Base-by-base conservation (phyloP, 2,329 filamentous ascomycete species). In the Aspergillus flavus region DNA sequence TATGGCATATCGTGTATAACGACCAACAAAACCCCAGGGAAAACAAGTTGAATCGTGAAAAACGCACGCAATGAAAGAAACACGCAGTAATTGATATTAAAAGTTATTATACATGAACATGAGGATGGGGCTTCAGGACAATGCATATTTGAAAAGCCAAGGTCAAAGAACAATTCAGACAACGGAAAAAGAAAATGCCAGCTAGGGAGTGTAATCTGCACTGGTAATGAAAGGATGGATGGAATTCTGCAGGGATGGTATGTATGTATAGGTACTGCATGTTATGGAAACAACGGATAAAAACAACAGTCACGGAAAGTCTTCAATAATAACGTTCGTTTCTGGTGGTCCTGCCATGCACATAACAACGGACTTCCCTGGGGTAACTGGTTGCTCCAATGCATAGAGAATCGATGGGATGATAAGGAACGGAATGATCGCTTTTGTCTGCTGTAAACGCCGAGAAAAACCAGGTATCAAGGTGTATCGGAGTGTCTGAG, bases 331-430 rank as follows among this genome's bases (percentile, higher is more conserved):
- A 32, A 58, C 41, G 61, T 54, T 61, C 46, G 39, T 41, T 55
- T 60, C 39, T 58, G 61, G 50, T 62, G 64, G 64, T 48, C 64
- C 64, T 54, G 64, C 66, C 64, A 61, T 58, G 50, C 57, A 61
- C 58, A 64, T 58, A 58, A 23, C n/a, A 59, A 61, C 45, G 39
- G 21, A 58, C 55, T 46, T 57, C 34, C 54, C 41, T 46, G 52
- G 19, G 39, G 28, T 63, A 28, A 57, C 34, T 39, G 21, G 45
- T 50, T 58, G 48, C 62, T 61, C 61, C 61, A 65, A 58, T 28
- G 45, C 41, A 32, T 52, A 21, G 54, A 48, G 36, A 57, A 54
- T 30, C 34, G 36, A 58, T 41, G 28, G 56, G 41, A 34, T 50
- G 34, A 48, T 46, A 53, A 26, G 23, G 48, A 39, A 59, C 46